Conservation (phyloP, 805 yeast genomes). For the Candida endomychidarum region DNA sequence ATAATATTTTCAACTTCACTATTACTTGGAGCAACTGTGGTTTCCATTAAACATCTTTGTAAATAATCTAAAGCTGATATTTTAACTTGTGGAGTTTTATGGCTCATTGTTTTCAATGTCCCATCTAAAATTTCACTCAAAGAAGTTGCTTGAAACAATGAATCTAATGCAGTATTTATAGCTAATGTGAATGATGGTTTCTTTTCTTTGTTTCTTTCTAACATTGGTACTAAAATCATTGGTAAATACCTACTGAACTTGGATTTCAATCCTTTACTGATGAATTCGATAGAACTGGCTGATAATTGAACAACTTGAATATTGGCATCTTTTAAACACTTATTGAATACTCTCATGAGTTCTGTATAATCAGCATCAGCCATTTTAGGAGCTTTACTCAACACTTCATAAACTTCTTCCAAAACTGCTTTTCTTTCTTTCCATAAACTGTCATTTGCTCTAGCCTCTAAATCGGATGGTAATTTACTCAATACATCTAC, state of each 20-base stretch:
- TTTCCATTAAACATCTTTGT: constrained; percentile 57
- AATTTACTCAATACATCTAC: constrained; percentile 63
- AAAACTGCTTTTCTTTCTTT: constrained; percentile 86
- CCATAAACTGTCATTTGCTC: constrained; percentile 73
- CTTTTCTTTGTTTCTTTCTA: constrained; percentile 88
- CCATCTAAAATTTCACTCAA: constrained; percentile 60
- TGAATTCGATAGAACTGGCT: constrained; percentile 57
- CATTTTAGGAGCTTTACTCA: constrained; percentile 55
- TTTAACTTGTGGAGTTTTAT: constrained; percentile 82
- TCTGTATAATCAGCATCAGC: constrained; percentile 61
- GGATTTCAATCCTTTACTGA: constrained; percentile 66
- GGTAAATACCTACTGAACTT: constrained; percentile 55
- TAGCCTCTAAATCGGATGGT: constrained; percentile 58
- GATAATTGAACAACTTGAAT: constrained; percentile 82
- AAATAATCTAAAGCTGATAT: constrained; percentile 68
- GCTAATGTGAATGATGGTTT: constrained; percentile 76
- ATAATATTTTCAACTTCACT: constrained; percentile 59
- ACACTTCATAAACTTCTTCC: constrained; percentile 54
- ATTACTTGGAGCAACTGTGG: constrained; percentile 48
- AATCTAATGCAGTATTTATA: constrained; percentile 62
- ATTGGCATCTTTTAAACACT: constrained; percentile 83
- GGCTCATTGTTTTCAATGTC: constrained; percentile 56
- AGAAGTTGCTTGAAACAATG: constrained; percentile 53
- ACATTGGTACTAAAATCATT: constrained; percentile 55
- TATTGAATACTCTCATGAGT: constrained; percentile 62